Conservation (phyloP, 441 rosid genomes). For the Sinapis alba region DNA sequence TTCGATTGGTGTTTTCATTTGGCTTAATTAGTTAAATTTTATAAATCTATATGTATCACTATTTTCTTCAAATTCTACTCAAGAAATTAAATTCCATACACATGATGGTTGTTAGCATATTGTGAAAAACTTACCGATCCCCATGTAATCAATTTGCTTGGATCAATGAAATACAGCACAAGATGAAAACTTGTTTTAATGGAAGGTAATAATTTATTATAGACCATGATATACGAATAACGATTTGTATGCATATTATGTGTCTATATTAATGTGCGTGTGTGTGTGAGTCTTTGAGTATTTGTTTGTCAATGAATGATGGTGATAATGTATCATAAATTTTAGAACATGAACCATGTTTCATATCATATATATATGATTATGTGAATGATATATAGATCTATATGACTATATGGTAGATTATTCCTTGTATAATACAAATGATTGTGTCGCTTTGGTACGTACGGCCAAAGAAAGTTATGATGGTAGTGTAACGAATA, state of each 20-base stretch:
- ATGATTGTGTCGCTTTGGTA: conserved; percentile 27
- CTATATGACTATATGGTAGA: conserved; percentile 7
- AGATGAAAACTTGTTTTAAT: neutral
- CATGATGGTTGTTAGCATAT: conserved; percentile 1
- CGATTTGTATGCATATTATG: neutral
- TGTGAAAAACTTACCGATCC: neutral
- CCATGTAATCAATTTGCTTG: neutral
- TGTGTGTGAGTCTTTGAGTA: too few relatives aligned
- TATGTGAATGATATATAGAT: neutral
- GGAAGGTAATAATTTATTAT: neutral
- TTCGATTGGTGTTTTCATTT: conserved; percentile 21
- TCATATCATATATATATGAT: neutral
- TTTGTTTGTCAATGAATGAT: neutral
- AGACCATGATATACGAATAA: neutral
- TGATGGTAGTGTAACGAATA: conserved; percentile 15
- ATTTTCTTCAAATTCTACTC: conserved; percentile 9
- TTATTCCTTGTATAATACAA: conserved; percentile 1
- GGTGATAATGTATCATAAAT: neutral
- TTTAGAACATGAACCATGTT: conserved; percentile 3
- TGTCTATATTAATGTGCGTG: neutral
- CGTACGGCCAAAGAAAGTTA: conserved; percentile 10
- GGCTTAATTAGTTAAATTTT: conserved; percentile 10
- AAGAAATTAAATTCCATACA: conserved; percentile 1
- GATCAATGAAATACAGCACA: conserved; percentile 1
- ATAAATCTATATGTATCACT: conserved; percentile 32